These are phyloP conservation scores for Schizochytrium sp. DNA, from an alignment of 108 stramenopile species.

Conservation along the genomic window DNA sequence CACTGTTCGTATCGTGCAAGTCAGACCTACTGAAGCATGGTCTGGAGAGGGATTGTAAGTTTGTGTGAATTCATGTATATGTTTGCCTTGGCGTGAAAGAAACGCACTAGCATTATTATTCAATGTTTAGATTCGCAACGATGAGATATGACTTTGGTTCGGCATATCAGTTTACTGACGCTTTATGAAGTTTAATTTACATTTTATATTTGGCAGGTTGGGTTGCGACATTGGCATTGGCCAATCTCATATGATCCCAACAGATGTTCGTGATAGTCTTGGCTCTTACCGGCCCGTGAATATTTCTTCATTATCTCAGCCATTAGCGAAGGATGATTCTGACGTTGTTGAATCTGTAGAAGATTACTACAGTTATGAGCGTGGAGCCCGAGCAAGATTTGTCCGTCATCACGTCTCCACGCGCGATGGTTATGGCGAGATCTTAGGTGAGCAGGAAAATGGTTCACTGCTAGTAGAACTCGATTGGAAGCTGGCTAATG, in stretches of 20 bases:
- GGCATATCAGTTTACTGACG: neutral
- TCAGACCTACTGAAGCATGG: neutral
- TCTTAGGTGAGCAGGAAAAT: neutral
- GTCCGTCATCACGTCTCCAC: constrained; percentile 35
- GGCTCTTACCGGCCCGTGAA: constrained; percentile 12
- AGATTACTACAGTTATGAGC: neutral
- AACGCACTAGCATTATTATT: too few species aligned
- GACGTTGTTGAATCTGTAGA: constrained; percentile 31
- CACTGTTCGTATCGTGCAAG: constrained; percentile 35
- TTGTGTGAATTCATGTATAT: neutral
- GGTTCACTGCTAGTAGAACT: neutral
- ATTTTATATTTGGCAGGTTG: neutral
- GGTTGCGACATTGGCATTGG: constrained; percentile 58
- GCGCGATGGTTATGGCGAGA: constrained; percentile 2
- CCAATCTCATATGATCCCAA: constrained; percentile 25
- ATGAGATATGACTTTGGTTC: neutral
- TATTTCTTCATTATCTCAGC: neutral
- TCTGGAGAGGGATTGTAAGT: constrained; percentile 47
- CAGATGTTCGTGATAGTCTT: neutral
- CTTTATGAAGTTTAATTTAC: too few species aligned
- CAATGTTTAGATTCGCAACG: too few species aligned
- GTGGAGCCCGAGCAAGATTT: neutral
- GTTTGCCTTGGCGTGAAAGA: neutral
- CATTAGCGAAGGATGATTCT: constrained; percentile 10
- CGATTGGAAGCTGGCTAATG: constrained; percentile 55